Evolutionary conservation across 495 filamentous ascomycete species (phyloP).

Genomic region (Penicillium roqueforti): DNA sequence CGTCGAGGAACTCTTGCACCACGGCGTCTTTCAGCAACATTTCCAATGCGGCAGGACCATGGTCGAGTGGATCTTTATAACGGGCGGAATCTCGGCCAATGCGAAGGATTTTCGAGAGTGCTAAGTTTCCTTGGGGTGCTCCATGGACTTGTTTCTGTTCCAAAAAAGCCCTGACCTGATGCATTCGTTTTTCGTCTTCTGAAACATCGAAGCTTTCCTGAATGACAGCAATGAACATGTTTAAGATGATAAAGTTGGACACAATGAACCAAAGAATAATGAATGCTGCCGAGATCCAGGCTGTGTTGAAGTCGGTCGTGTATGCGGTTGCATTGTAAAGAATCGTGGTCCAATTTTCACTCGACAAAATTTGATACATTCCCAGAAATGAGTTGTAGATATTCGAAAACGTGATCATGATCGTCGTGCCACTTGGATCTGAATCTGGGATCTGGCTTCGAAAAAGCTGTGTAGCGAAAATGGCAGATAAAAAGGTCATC

Average conservation of each 20-base stretch:
- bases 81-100: constrained; percentile 60
- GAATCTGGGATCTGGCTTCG: constrained; percentile 69
- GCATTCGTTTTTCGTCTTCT: constrained; percentile 94
- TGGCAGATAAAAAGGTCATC: constrained; percentile 87
- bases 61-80: constrained; percentile 79
- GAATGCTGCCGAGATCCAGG: constrained; percentile 95
- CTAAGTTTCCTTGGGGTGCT: constrained; percentile 64
- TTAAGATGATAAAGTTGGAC: constrained; percentile 91
- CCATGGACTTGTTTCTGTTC: constrained; percentile 82
- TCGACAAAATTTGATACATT: constrained; percentile 98
- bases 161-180: constrained; percentile 91
- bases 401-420: constrained; percentile 73
- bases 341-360: constrained; percentile 90
- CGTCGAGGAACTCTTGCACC: constrained; percentile 89
- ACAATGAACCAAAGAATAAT: constrained; percentile 95
- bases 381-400: constrained; percentile 95
- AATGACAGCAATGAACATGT: constrained; percentile 99
- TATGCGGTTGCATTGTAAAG: constrained; percentile 77
- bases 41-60: constrained; percentile 81
- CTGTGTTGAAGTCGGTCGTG: constrained; percentile 56
- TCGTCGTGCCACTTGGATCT: constrained; percentile 52
- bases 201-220: constrained; percentile 99
- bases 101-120: constrained; percentile 82
- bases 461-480: constrained; percentile 92
- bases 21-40: constrained; percentile 96